Conservation (phyloP, 2,329 filamentous ascomycete genomes). For the Aureobasidium sp. region DNA sequence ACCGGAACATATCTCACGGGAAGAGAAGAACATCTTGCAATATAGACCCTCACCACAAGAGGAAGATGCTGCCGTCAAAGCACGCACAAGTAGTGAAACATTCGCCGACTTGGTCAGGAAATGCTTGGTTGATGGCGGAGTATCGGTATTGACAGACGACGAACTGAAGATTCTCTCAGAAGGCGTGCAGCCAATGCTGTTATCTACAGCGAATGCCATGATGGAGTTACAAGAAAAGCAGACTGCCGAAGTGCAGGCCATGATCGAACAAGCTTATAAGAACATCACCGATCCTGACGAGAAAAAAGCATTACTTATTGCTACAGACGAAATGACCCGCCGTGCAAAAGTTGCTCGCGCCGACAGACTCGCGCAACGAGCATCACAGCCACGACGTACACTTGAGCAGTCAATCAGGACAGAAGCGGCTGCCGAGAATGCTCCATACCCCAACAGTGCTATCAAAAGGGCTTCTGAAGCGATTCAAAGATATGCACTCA, state of each 20-base stretch:
- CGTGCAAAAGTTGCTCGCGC: not conserved
- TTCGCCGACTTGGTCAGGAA: not conserved
- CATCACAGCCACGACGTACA: not conserved
- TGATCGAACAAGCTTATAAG: not conserved
- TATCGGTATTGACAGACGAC: not conserved
- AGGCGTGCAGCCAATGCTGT: not conserved
- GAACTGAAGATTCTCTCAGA: not conserved
- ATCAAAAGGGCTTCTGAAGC: not conserved
- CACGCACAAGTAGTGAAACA: not conserved
- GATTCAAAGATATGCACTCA: not conserved
- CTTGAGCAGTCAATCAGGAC: not conserved
- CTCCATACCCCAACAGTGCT: not conserved
- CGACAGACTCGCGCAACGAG: not conserved
- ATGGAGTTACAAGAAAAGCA: not conserved
- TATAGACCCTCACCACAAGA: not conserved
- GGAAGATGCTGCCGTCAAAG: not conserved
- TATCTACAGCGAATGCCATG: not conserved
- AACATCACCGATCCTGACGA: not conserved
- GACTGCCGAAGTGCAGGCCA: not conserved
- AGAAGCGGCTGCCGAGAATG: not conserved
- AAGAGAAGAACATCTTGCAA: not conserved
- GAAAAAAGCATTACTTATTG: not conserved
- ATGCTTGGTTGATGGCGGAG: not conserved
- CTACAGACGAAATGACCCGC: not conserved
- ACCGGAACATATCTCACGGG: not conserved